These are phyloP conservation scores for Tricholoma sp. DNA, from an alignment of 768 basidiomycete genomes.

Conservation along the genomic window DNA sequence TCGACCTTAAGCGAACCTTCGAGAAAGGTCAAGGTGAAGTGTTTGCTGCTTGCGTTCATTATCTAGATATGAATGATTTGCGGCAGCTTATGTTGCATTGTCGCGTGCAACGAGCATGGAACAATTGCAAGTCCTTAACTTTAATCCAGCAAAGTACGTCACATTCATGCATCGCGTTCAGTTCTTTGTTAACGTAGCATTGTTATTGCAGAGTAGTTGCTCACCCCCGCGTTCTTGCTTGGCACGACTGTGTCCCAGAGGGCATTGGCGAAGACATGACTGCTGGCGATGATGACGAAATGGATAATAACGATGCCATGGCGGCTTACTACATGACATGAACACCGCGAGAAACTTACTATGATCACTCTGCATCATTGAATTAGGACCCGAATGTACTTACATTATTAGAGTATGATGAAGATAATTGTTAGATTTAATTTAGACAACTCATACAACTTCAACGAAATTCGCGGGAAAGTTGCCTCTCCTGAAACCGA, in stretches of 20 bases:
- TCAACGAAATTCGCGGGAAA: constrained; percentile 89
- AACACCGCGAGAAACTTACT: not conserved
- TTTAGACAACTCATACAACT: constrained; percentile 32
- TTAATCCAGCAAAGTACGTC: constrained; percentile 52
- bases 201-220: constrained; percentile 47
- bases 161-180: not conserved
- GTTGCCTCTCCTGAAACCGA: constrained; percentile 53
- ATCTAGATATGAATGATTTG: not conserved
- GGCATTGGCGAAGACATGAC: constrained; percentile 23
- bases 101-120: constrained; percentile 70
- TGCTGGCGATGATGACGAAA: constrained; percentile 24
- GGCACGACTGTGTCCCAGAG: constrained; percentile 33
- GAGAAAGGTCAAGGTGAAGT: constrained; percentile 70
- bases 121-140: constrained; percentile 59
- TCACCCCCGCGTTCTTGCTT: constrained; percentile 57
- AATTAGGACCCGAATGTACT: not conserved
- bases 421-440: not conserved
- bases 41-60: not conserved
- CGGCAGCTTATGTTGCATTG: constrained; percentile 61
- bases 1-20: constrained; percentile 71
- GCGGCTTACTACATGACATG: constrained; percentile 23
- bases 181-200: not conserved
- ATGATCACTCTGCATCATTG: not conserved
- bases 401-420: too few species aligned
- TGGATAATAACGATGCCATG: constrained; percentile 33